Evolutionary conservation across 1,284 basidiomycete genomes (phyloP).

Genomic region (Mycena sp.): DNA sequence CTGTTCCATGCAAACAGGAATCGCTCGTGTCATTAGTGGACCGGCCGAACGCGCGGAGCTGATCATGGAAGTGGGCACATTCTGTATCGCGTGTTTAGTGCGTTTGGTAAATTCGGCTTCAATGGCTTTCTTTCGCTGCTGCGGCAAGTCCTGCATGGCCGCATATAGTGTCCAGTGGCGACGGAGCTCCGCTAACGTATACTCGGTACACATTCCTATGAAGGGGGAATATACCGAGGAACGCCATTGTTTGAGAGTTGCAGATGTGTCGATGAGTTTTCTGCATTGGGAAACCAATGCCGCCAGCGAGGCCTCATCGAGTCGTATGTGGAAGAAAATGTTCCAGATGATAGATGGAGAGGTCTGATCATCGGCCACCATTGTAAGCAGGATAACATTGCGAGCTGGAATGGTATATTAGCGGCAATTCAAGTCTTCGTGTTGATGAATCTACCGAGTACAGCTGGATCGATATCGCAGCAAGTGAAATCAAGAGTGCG

Average conservation of each 20-base stretch:
- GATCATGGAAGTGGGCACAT: not conserved
- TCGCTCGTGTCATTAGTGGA: conserved; percentile 40
- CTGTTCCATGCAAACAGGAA: conserved; percentile 31
- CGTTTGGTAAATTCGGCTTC: not conserved
- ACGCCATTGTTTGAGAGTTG: conserved; percentile 50
- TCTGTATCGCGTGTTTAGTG: too few species aligned
- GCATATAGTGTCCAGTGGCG: conserved; percentile 54
- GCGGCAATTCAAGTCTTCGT: not conserved
- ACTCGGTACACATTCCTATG: conserved; percentile 47
- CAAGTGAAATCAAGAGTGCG: conserved; percentile 55
- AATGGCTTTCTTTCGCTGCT: not conserved
- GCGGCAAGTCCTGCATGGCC: conserved; percentile 3
- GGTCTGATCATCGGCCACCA: conserved; percentile 42
- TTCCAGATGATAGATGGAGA: conserved; percentile 48
- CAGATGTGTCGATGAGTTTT: conserved; percentile 41
- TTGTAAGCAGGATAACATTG: conserved; percentile 50
- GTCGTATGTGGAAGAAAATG: conserved; percentile 51
- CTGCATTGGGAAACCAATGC: conserved; percentile 45
- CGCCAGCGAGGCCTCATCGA: conserved; percentile 42
- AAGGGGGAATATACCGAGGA: conserved; percentile 50
- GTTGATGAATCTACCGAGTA: conserved; percentile 44
- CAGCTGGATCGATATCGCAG: conserved; percentile 52
- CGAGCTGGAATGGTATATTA: conserved; percentile 44
- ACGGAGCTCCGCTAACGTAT: conserved; percentile 53
- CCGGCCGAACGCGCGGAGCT: conserved; percentile 49